Base-by-base conservation (phyloP, 2,329 filamentous ascomycete species). In the Fusarium hostae region DNA sequence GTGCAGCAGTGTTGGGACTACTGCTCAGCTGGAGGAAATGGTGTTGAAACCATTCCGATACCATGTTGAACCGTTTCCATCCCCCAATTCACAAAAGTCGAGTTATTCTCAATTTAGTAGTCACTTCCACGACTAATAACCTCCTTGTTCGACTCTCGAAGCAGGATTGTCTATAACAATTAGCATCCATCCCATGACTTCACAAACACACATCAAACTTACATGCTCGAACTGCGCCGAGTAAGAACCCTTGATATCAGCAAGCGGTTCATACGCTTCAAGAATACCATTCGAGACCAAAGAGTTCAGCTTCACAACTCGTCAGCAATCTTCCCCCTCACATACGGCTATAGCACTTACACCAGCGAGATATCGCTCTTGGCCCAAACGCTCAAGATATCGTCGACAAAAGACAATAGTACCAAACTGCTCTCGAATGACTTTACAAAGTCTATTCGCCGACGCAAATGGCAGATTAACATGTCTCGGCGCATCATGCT, bases 221-320 rank as follows among this genome's bases (percentile, higher is more conserved):
- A 84, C 82, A 77, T 86, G 90, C 80, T 91, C 89, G 76, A 88
- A 91, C 72, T 91, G 90, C 13, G 89, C 89, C 9, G 87, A 85
- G 75, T 90, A 91, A 3, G 88, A 90, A 4, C 89, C 89, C 68
- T 85, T 82, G 44, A 87, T 77, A 70, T 91, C 89, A 37, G 84
- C 80, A 30, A 91, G 80, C 3, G 89, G 89, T 18, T 80, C 79
- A 74, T 91, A 89, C 7, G 83, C 78, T 44, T 91, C 85, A 6
- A 91, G 81, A 24, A 91, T 83, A 2, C 88, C 89, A 57, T 86
- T 83, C 10, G 85, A 83, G 2, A 90, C 83, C 28, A 91, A 82
- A 40, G 82, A 85, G 62, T 89, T 89, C 79, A 91, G 82, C 86
- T 88, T 63, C n/a, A 34, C 3, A 16, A 8, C 54, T 35, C 3